Evolutionary conservation across 371 early-diverging fungal species (phyloP), one percentile per base, ranked within the genome.

Genomic region (Chytridium lagenaria): DNA sequence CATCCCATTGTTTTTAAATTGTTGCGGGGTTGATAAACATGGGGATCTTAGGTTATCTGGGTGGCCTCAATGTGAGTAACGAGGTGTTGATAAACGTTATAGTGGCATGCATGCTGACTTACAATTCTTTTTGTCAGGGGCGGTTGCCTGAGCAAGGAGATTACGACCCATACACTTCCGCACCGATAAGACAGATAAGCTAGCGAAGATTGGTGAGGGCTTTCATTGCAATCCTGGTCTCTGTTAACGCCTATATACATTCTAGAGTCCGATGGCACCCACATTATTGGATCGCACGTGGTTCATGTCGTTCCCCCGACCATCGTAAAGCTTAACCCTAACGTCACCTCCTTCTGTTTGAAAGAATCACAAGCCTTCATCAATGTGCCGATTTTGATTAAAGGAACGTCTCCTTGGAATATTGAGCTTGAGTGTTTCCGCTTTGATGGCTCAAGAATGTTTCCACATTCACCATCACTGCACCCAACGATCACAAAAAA

Each of bases 291-390:
- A 34, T 81, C 82, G 1, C 83, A 83, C 66, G 49, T 71, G 16
- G 85, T 85, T 65, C 63, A 83, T 50, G 82, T 85, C n/a, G 72
- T 75, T 1, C 83, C 85, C 15, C 81, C 81, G 10, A 82, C 83
- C 0, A 16, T 77, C 31, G 78, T 75, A 30, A 75, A 77, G 59
- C 50, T 84, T 31, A 80, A 81, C 55, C 82, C 82, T 12, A 71
- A 76, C 61, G 50, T 23, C 1, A 39, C 74, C 23, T 12, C 57
- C 15, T 81, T 67, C 61, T 85, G 85, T 61, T 22, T 81, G 33
- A 30, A 44, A 1, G 28, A n/a, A 30, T 36, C 69, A 3, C 36
- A 50, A 30, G 36, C 15, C 2, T 59, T 63, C 19, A 68, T 73
- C 19, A 28, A 34, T 33, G 66, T 85, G 1, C 79, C 83, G 1